Conservation (phyloP, 495 filamentous ascomycete genomes). For the Lepidopterella palustris region DNA sequence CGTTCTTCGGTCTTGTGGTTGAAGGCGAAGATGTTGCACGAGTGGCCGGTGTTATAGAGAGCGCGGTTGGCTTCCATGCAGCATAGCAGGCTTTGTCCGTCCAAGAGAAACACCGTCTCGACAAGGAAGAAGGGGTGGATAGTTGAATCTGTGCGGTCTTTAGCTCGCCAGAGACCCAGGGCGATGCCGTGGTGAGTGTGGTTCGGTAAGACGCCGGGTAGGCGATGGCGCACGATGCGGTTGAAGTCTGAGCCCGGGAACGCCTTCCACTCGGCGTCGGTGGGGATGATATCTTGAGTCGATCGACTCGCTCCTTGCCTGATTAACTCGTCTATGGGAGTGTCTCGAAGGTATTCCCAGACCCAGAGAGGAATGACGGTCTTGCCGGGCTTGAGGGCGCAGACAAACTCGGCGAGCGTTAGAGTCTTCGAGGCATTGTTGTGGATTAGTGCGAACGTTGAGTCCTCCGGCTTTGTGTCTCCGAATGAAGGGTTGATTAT, state of each 20-base stretch:
- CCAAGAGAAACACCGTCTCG: background rate
- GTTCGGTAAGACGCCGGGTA: background rate
- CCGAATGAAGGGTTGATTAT: background rate
- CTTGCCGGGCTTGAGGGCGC: background rate
- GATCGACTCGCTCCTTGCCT: background rate
- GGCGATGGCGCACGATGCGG: background rate
- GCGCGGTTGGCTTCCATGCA: background rate
- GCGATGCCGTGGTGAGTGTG: background rate
- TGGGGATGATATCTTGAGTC: background rate
- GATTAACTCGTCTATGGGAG: background rate
- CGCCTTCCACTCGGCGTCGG: background rate
- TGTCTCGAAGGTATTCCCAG: constrained; percentile 1
- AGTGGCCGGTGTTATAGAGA: background rate
- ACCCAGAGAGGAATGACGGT: constrained; percentile 1
- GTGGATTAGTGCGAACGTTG: background rate
- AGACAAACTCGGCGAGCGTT: constrained; percentile 4
- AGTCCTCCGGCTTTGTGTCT: background rate
- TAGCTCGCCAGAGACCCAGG: background rate
- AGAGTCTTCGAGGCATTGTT: background rate
- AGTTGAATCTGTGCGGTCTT: background rate
- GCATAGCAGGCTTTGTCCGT: background rate
- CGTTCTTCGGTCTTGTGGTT: background rate
- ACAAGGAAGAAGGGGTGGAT: background rate
- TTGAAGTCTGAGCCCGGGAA: background rate
- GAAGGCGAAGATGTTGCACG: background rate